Base-by-base conservation (phyloP, 208 protist genomes). In the Leishmania braziliensis region DNA sequence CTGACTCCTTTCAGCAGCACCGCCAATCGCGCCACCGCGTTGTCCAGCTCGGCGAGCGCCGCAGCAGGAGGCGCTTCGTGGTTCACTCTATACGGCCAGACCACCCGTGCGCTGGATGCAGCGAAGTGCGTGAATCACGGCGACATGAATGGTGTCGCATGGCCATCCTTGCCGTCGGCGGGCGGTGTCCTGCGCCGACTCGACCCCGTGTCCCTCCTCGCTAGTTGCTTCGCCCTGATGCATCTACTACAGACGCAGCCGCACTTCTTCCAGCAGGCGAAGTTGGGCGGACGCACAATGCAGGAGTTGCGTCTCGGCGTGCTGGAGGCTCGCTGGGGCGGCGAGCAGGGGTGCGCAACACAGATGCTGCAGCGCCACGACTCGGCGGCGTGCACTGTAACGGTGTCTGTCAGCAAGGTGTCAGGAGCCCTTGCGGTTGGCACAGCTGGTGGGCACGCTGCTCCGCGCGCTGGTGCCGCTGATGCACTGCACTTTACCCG, bases 181-280 rank as follows among this genome's bases (percentile, higher is more conserved):
- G 72, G 39, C 9, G 71, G 26, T 3, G 76, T 77, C 46, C n/a
- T 54, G 23, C 70, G 76, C 23, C 68, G 18, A 12, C 33, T 84
- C 29, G 79, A 70, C 73, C 50, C 77, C 46, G 72, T 78, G 18
- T 12, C 70, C n/a, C 18, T 78, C 26, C 50, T 82, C 46, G 77
- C 82, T 73, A 85, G 82, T 58, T 69, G 69, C 54, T 65, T 69
- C 0, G 77, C 82, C n/a, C 73, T 82, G 63, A 78, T 81, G 23
- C 82, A 85, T 65, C 82, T 85, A 3, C 71, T 85, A 39, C 82
- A 76, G 26, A 71, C 77, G 6, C 82, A 85, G 5, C n/a, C 75
- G 8, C 26, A 14, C 29, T 79, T 78, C 76, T 81, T 82, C 48
- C 26, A 51, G 20, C n/a, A 68, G 4, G 82, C 82, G 18, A 72